Evolutionary conservation across 495 filamentous ascomycete genomes (phyloP).

Genomic region (Penicillium flavigenum): DNA sequence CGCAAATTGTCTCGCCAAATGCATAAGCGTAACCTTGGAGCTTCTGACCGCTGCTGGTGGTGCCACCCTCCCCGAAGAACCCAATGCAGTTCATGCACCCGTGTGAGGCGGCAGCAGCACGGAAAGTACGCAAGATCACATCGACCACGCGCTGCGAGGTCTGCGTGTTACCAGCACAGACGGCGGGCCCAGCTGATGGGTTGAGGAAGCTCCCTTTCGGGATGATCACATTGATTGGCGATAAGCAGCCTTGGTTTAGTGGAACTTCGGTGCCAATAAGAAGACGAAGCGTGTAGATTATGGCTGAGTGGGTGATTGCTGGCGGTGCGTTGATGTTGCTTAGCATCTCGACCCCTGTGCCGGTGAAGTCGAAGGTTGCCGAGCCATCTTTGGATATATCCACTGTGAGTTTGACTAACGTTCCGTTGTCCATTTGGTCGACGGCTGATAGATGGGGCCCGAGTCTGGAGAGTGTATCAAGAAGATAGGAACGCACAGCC

Average conservation of each 20-base stretch:
- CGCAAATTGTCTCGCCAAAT: too few species aligned
- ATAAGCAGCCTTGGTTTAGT: not conserved
- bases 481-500: not conserved
- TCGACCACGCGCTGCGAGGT: not conserved
- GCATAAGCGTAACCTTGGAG: too few species aligned
- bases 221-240: not conserved
- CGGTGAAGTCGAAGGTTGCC: not conserved
- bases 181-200: not conserved
- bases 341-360: not conserved
- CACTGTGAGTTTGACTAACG: not conserved
- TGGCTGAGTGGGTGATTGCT: not conserved
- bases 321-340: not conserved
- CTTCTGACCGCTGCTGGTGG: too few species aligned
- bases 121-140: not conserved
- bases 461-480: not conserved
- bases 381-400: not conserved
- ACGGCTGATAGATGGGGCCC: not conserved
- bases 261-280: not conserved
- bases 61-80: too few species aligned
- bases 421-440: not conserved
- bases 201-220: not conserved
- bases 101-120: not conserved
- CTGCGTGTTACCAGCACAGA: not conserved
- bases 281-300: not conserved
- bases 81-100: not conserved